Percentiles rank a stretch among this genome's conserved stretches.
phyloP scores from a whole-genome alignment of 371 early-diverging fungal species.

The Rhizopus arrhizus region DNA sequence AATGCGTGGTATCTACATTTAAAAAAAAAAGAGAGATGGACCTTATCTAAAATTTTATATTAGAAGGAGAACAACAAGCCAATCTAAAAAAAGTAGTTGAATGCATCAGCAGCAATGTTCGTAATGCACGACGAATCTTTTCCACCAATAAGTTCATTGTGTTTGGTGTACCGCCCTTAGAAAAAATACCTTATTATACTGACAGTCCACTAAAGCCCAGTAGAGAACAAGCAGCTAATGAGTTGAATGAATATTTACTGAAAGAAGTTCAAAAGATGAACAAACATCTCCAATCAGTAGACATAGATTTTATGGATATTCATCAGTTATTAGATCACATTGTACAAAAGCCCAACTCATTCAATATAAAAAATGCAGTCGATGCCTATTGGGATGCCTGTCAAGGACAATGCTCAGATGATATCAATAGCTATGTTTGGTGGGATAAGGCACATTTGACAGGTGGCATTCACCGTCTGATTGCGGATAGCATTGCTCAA shows the following conservation, averaged over 20 bases:
- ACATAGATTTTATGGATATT: conserved; percentile 38
- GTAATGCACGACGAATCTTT: conserved; percentile 42
- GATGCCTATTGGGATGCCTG: conserved; percentile 49
- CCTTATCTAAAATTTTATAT: too few relatives aligned
- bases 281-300: conserved; percentile 32
- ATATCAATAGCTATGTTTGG: conserved; percentile 45
- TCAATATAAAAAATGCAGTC: conserved; percentile 38
- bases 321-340: conserved; percentile 36
- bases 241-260: conserved; percentile 30
- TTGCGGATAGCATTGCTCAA: conserved; percentile 44
- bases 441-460: conserved; percentile 53
- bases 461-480: conserved; percentile 47
- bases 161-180: conserved; percentile 42
- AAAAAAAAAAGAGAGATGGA: neutral
- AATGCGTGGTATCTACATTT: conserved; percentile 3
- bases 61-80: conserved; percentile 1
- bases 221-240: conserved; percentile 26
- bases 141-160: conserved; percentile 38
- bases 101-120: conserved; percentile 42
- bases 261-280: conserved; percentile 32
- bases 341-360: conserved; percentile 28
- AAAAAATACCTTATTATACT: conserved; percentile 41
- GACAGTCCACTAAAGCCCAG: conserved; percentile 13
- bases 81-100: conserved; percentile 25
- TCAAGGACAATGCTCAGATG: conserved; percentile 43